A percentile compares a stretch with the other conserved stretches of the same genome.
Evolutionary conservation across 192 early-diverging fungal genomes (phyloP).

Genomic region (Linnemannia schmuckeri): DNA sequence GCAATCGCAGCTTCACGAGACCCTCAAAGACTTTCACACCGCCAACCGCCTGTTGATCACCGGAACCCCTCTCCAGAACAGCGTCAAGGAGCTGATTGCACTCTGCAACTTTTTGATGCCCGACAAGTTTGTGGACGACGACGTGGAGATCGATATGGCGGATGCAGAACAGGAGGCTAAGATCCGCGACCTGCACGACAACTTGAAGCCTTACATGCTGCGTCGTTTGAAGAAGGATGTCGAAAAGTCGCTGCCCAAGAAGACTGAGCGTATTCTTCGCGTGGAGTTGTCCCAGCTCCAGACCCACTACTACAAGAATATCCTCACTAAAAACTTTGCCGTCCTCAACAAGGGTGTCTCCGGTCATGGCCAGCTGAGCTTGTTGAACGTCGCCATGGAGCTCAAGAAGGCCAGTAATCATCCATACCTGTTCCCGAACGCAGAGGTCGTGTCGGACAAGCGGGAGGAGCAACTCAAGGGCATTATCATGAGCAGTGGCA

Average conservation of each 20-base stretch:
- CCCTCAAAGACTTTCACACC: conserved; percentile 88
- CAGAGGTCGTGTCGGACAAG: conserved; percentile 69
- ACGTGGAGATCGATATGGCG: conserved; percentile 82
- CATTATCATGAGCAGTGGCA: conserved; percentile 92
- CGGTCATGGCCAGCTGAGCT: conserved; percentile 76
- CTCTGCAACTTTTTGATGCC: conserved; percentile 96
- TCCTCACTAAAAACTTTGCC: conserved; percentile 93
- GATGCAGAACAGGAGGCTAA: conserved; percentile 84
- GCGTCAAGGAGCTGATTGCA: conserved; percentile 92
- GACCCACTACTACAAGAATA: conserved; percentile 94
- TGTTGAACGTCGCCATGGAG: conserved; percentile 96
- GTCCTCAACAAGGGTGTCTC: conserved; percentile 82
- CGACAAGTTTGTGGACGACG: conserved; percentile 83
- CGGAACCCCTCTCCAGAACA: conserved; percentile 99
- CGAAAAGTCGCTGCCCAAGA: conserved; percentile 95
- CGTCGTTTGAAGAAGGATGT: conserved; percentile 98
- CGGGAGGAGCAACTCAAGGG: conserved; percentile 85
- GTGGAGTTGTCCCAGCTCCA: conserved; percentile 94
- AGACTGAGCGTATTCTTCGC: conserved; percentile 95
- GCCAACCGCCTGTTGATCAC: conserved; percentile 95
- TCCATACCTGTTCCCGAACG: conserved; percentile 90
- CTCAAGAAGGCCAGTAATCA: conserved; percentile 98
- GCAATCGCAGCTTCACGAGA: conserved; percentile 94
- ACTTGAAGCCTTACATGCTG: conserved; percentile 92
- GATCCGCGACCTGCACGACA: conserved; percentile 87